Conservation (phyloP, 441 rosid species). For the Adansonia grandidieri region DNA sequence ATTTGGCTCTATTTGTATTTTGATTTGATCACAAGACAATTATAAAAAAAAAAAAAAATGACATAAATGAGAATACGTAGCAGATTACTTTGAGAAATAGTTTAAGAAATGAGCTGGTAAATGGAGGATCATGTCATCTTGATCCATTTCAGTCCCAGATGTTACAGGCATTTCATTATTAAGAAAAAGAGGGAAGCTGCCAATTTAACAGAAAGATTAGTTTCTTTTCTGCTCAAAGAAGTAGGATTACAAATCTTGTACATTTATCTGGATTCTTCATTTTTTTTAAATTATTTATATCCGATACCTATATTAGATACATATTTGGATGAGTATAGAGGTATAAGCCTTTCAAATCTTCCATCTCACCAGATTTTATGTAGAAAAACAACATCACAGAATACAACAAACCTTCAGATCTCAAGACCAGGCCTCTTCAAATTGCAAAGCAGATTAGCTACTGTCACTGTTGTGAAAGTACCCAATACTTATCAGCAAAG, state of each 20-base stretch:
- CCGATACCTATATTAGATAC: too few relatives aligned
- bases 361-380: background rate
- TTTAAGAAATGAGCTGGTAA: background rate
- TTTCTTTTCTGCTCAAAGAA: background rate
- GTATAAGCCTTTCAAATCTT: background rate
- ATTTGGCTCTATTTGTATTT: background rate
- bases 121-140: background rate
- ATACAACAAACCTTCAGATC: background rate
- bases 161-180: too few relatives aligned
- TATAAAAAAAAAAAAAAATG: too few relatives aligned
- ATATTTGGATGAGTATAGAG: too few relatives aligned
- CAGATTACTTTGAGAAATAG: too few relatives aligned
- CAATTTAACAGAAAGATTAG: background rate
- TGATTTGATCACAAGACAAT: background rate
- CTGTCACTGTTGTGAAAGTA: background rate
- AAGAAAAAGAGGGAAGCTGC: background rate
- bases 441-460: background rate
- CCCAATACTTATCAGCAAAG: conserved; percentile 5
- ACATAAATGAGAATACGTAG: too few relatives aligned
- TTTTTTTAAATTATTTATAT: too few relatives aligned
- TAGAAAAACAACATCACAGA: background rate
- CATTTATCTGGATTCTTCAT: too few relatives aligned
- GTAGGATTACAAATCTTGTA: background rate
- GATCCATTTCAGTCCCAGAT: background rate
- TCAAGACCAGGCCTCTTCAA: background rate